phyloP scores from a whole-genome alignment of 305 asterid species.

The Caryopteris hybrid region DNA sequence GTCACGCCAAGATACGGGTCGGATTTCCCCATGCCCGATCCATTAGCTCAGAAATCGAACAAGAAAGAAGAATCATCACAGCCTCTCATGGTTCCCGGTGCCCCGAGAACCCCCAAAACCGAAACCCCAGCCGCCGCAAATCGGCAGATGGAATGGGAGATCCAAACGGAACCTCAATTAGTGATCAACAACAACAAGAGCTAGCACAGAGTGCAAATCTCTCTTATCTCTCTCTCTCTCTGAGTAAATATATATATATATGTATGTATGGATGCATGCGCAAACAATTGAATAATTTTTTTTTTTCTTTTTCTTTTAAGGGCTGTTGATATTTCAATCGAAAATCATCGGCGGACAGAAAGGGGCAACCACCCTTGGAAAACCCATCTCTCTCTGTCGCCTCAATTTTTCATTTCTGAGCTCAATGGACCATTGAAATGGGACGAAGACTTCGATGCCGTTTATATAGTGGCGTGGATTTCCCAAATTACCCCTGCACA shows the following conservation, averaged over 20 bases:
- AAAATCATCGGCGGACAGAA: constrained; percentile 24
- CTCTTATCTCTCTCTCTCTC: neutral
- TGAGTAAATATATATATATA: neutral
- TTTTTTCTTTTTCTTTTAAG: neutral
- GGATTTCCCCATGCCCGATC: constrained; percentile 16
- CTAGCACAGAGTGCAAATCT: neutral
- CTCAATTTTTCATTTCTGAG: constrained; percentile 16
- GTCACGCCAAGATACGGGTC: constrained; percentile 32
- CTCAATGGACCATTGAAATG: neutral
- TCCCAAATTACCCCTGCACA: constrained; percentile 2
- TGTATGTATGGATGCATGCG: neutral
- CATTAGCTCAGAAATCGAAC: constrained; percentile 18
- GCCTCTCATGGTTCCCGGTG: constrained; percentile 1
- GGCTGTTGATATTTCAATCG: constrained; percentile 1
- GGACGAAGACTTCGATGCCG: neutral
- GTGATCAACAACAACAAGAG: neutral
- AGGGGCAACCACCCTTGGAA: constrained; percentile 41
- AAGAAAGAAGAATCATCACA: constrained; percentile 12
- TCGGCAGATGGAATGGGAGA: neutral
- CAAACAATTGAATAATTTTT: too few species aligned
- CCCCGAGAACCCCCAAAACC: neutral
- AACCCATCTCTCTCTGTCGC: constrained; percentile 26
- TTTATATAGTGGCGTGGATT: neutral
- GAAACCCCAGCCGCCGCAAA: neutral
- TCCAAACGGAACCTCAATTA: neutral